Evolutionary conservation across 768 basidiomycete species (phyloP), one percentile per base, ranked within the genome.

Genomic region (Hypholoma sublateritium): DNA sequence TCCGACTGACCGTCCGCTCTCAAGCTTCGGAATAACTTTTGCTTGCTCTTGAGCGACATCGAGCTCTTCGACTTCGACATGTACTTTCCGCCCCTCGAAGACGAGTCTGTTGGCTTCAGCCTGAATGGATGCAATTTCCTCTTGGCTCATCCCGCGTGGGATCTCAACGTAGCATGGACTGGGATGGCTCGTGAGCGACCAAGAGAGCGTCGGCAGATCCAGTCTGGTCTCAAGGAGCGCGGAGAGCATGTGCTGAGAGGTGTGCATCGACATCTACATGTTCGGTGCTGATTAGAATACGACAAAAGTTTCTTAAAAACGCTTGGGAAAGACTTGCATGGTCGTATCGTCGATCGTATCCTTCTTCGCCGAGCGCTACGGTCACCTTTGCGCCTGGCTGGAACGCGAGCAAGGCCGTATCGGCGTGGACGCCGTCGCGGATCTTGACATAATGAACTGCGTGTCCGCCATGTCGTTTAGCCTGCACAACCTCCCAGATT

Each of bases 211-310:
- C 6, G 84, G 83, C 24, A 92, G 75, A 32, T 81, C 70, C 37
- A 90, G 75, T 3, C 72, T 74, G 21, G 78, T 76, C 64, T 93
- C 89, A 4, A 93, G 76, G n/a, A 92, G 76, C 0, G 91, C 89
- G 13, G 91, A 92, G 21, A 93, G 80, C 43, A 92, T 77, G 59
- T 93, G 92, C 65, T 93, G 92, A 0, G 88, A 87, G 1, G 91
- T 92, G 69, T 94, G 91, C 82, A 91, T 84, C 14, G 85, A 82
- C 87, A 90, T 90, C 88, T 91, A 62, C 43, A 54, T 13, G 25
- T 25, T 35, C 32, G 24, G 9, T 35, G 11, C 17, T 25, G 36
- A 44, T 56, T 41, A 50, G 54, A 52, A 37, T 36, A 36, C 16
- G 32, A 13, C 16, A 34, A 13, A 11, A n/a, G 55, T 35, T 48